Evolutionary conservation across 2,329 filamentous ascomycete species (phyloP).

Genomic region (Penicillium sp.): DNA sequence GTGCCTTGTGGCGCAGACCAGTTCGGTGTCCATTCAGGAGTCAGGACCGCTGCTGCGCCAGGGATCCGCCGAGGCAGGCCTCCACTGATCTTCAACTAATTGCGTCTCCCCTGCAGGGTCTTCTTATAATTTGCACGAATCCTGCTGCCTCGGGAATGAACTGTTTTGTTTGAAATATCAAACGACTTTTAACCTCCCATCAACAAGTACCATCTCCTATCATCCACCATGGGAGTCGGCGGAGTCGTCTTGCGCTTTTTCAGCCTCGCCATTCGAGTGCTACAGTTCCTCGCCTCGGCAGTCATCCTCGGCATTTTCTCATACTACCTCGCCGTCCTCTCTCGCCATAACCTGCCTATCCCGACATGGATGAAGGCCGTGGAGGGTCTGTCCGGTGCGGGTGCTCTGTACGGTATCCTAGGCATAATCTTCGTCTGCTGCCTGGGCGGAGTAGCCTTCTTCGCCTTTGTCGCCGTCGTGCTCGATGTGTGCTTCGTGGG

Average conservation of each 20-base stretch:
- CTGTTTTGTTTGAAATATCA: background rate
- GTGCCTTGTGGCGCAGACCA: conserved; percentile 4
- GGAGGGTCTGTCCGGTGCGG: conserved; percentile 74
- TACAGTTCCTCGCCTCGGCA: conserved; percentile 72
- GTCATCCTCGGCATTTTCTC: conserved; percentile 78
- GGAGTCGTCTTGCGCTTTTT: conserved; percentile 67
- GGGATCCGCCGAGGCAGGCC: conserved; percentile 4
- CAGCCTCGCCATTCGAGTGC: conserved; percentile 70
- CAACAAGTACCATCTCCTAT: background rate
- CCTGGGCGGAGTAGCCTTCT: conserved; percentile 72
- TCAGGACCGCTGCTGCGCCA: conserved; percentile 1
- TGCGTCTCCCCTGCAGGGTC: conserved; percentile 15
- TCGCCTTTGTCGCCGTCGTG: conserved; percentile 71
- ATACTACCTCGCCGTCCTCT: conserved; percentile 78
- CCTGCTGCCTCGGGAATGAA: conserved; percentile 13
- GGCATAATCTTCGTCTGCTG: conserved; percentile 77
- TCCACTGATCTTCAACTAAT: conserved; percentile 18
- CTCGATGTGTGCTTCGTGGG: conserved; percentile 77
- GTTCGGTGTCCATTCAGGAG: background rate
- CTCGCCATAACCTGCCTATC: conserved; percentile 65
- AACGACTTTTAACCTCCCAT: background rate
- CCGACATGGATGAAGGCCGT: conserved; percentile 70
- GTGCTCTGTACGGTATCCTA: conserved; percentile 71
- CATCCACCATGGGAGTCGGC: conserved; percentile 57
- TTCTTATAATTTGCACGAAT: conserved; percentile 18